Evolutionary conservation across 1,284 basidiomycete species (phyloP), one percentile per base, ranked within the genome.

Genomic region (Grifola frondosa): DNA sequence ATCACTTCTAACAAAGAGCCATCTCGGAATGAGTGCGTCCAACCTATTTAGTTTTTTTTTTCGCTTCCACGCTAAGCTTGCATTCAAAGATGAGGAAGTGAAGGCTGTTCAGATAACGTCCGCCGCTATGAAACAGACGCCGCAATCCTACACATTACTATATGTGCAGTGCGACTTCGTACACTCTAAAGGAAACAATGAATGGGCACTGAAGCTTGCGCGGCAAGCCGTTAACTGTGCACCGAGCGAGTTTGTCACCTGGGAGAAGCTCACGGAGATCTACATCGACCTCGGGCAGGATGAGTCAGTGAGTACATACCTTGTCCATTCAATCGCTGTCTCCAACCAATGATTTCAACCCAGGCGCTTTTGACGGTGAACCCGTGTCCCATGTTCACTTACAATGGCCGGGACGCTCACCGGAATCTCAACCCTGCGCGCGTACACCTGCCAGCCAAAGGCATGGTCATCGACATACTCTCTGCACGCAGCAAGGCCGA

Each of bases 331-430:
- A 9, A 13, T 21, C 16, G 23, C 15, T 3, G 6, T 6, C 26
- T 13, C 26, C 37, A 16, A 31, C 19, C 34, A 13, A 20, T 22
- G 9, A 15, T 17, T 1, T 37, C 13, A 30, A 9, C n/a, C 6
- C 44, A 77, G 74, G 92, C 95, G 0, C 71, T 98, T 11, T 75
- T 97, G 30, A 97, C 95, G 1, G 79, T 99, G 48, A 98, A 98
- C 63, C 97, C 95, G 23, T 98, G 96, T 69, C 95, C 96, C 1
- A 98, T 99, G 95, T 99, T 98, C 68, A 97, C 95, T 1, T 98
- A 91, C 70, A 97, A 97, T 63, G 95, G 96, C 43, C 84, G 94
- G n/a, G 96, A 99, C 66, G 73, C 88, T 10, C 96, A 98, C 64
- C 81, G 93, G 7, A 84, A 83, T 68, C 81, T 97, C 5, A 77